Evolutionary conservation across 306 rosid genomes (phyloP), one percentile per base, ranked within the genome.

Genomic region (Biancaea sappan): DNA sequence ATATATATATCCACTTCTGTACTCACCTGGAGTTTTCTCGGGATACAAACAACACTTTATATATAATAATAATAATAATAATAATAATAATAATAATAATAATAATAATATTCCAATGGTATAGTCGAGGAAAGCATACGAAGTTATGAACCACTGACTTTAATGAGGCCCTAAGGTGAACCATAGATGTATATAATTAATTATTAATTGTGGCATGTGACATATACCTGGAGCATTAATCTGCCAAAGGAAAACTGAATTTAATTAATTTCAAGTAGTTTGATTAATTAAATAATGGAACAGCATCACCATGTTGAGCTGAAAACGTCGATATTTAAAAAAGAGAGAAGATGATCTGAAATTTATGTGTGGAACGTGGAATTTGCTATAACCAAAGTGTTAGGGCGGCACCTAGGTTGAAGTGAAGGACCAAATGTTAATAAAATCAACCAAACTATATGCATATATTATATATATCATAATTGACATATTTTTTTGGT

Each of bases 391-490:
- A 79, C 77, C 75, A 69, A 44, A 74, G 82, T n/a, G n/a, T n/a
- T n/a, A 46, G 91, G 80, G 73, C 84, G 91, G 96, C 85, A 85
- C 90, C 91, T 91, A 43, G 93, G 71, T 56, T 34, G 15, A 56
- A 79, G 88, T 54, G 83, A 81, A 40, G 24, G 15, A 16, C 28
- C 8, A 16, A 0, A 19, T 26, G 64, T 71, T 26, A 59, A 34
- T 51, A 32, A 25, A 6, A 41, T 44, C 48, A n/a, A n/a, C n/a
- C n/a, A n/a, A n/a, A 43, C 16, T 66, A 77, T 29, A n/a, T n/a
- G n/a, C n/a, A n/a, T n/a, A n/a, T n/a, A n/a, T n/a, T n/a, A n/a
- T n/a, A n/a, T n/a, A n/a, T n/a, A n/a, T n/a, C 4, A 54, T 35
- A 35, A 35, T 35, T 1, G 1, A 35, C 7, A 35, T 35, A 2